Evolutionary conservation across 306 rosid genomes (phyloP), one percentile per base, ranked within the genome.

Genomic region (Cucurbita argyrosperma): DNA sequence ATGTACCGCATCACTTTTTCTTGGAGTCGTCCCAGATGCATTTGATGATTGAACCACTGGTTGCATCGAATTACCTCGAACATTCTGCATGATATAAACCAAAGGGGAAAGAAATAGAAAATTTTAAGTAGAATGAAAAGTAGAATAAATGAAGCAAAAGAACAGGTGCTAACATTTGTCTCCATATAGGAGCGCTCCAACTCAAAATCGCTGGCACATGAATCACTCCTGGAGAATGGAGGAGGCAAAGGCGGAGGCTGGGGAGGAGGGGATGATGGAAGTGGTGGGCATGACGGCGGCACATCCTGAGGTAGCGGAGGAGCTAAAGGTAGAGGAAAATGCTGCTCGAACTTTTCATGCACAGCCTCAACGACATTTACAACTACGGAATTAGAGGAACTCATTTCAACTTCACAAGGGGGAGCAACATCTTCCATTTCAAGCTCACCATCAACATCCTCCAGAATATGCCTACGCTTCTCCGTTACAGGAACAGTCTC

Each of bases 341-440:
- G 79, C 58, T 80, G 84, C 78, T 83, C 92, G 79, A 82, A 76
- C 62, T 74, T 88, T 53, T 56, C 62, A 70, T 73, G 82, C 15
- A 73, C 61, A 49, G 71, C 55, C 75, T 82, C 83, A 37, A 79
- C 19, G 18, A 74, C 79, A 80, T 77, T 71, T 58, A 58, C 88
- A 71, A 67, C 81, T 21, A 51, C 73, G 66, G 74, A 85, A 84
- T 79, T 60, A 80, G 77, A 80, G 57, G 83, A 75, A 79, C 76
- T 82, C 78, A 85, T 68, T 82, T 85, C 89, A 62, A 85, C 80
- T 75, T 90, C 96, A 78, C 86, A 78, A 19, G 88, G 76, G 21
- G 98, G 98, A 76, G 98, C 94, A 54, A 90, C 98, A 74, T 93
- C 98, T 84, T 93, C 97, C 98, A 93, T 93, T 83, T 93, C 98